Evolutionary conservation across 2,329 filamentous ascomycete species (phyloP).

Genomic region (Fusarium buxicola): DNA sequence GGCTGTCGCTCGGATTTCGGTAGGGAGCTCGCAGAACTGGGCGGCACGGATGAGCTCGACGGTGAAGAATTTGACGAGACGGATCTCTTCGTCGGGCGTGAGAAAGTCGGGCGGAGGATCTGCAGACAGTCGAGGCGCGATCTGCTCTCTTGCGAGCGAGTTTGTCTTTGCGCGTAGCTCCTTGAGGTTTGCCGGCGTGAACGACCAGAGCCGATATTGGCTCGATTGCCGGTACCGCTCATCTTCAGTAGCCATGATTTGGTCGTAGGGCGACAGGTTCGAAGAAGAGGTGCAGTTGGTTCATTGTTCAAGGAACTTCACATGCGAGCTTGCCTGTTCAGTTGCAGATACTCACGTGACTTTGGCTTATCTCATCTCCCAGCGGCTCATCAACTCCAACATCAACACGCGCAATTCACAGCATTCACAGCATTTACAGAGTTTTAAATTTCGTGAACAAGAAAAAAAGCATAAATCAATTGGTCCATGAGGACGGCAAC

Average conservation of each 20-base stretch:
- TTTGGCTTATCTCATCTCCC: conserved; percentile 20
- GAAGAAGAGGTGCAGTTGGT: conserved; percentile 5
- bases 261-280: conserved; percentile 3
- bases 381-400: background rate
- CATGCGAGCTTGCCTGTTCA: conserved; percentile 1
- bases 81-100: conserved; percentile 83
- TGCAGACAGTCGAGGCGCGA: conserved; percentile 64
- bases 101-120: conserved; percentile 78
- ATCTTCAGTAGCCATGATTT: conserved; percentile 82
- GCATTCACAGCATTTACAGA: background rate
- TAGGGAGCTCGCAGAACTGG: conserved; percentile 63
- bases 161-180: conserved; percentile 84
- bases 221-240: conserved; percentile 89
- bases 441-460: too few relatives aligned
- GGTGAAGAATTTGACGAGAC: conserved; percentile 82
- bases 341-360: conserved; percentile 19
- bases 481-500: conserved; percentile 25
- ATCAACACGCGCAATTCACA: background rate
- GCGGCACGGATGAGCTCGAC: conserved; percentile 68
- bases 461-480: conserved; percentile 24
- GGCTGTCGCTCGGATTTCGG: conserved; percentile 72
- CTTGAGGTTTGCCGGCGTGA: conserved; percentile 77
- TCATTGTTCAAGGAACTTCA: background rate
- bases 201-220: conserved; percentile 94
- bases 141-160: conserved; percentile 74